Evolutionary conservation across 148 eudicot genomes (phyloP), one percentile per base, ranked within the genome.

Genomic region (Amaranthus palmeri): DNA sequence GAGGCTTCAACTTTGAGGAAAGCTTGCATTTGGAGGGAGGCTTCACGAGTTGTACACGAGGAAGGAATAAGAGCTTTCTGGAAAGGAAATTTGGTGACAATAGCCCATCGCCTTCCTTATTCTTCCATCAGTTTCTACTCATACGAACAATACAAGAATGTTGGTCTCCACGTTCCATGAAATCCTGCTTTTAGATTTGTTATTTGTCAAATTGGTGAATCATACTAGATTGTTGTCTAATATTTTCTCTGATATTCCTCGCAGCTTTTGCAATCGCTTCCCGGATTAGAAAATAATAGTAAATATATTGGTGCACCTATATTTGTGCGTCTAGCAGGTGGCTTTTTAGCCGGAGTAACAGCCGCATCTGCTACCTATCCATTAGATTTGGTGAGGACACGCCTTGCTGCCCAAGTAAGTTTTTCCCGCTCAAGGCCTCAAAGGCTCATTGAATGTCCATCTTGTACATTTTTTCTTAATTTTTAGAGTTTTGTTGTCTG

Each of bases 1-100:
- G 89, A 95, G 77, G 88, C 74, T 44, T 76, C 83, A 36, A 54
- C 80, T 4, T 68, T 93, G 82, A 87, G 85, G 78, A 95, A 89
- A 70, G 90, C 93, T 64, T 80, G 88, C 80, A 86, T 95, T 59
- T 89, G 85, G 88, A 83, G 73, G 42, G 98, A 95, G 82, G 96
- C 96, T 48, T 78, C 86, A 41, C 96, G 97, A 18, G 79, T 95
- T 68, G 65, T 88, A 56, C 82, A 81, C 44, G 98, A 95, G 82
- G 98, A 95, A 85, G 97, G 98, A 72, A 64, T 85, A 55, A 77
- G 88, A 61, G 98, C 98, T 57, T 95, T 95, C 74, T 95, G 98
- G 98, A 95, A 91, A 82, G 98, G 97, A 45, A 95, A 95, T 78
- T 69, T 91, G 71, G 98, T 95, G 76, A 95, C 98, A 1, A 86